A percentile compares a stretch with the other conserved stretches of the same genome.
These are phyloP conservation scores for Calendula officinalis DNA, from an alignment of 129 eudicot genomes.

Conservation along the genomic window DNA sequence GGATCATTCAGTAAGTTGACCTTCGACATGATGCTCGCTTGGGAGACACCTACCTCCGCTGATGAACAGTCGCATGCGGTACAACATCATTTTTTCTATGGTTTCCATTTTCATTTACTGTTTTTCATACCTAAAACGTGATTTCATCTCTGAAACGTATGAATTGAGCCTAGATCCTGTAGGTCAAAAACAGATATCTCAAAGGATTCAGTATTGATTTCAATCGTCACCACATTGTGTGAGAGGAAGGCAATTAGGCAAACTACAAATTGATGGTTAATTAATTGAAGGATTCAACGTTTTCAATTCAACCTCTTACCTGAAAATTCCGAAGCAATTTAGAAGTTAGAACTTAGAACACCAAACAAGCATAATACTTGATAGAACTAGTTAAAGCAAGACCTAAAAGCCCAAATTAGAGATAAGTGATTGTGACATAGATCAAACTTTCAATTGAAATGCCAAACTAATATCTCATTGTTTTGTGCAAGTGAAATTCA, in stretches of 20 bases:
- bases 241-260: conserved; percentile 4
- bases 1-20: conserved; percentile 69
- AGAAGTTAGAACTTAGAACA: too few relatives aligned
- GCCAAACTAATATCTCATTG: background rate
- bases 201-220: background rate
- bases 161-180: conserved; percentile 5
- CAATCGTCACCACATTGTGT: background rate
- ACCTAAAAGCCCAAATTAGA: background rate
- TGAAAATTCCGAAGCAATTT: too few relatives aligned
- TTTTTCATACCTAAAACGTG: too few relatives aligned
- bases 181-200: background rate
- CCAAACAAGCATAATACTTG: too few relatives aligned
- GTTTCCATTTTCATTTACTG: background rate
- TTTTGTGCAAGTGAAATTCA: background rate
- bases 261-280: background rate
- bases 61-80: conserved; percentile 57
- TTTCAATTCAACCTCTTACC: background rate
- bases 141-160: too few relatives aligned
- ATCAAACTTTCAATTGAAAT: conserved; percentile 3
- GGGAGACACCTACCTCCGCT: conserved; percentile 59
- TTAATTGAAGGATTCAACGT: background rate
- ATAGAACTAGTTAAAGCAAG: too few relatives aligned
- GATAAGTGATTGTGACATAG: background rate
- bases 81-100: background rate
- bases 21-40: conserved; percentile 92